Base-by-base conservation (phyloP, 73 alveolate genomes). In the Loxodes magnus region DNA sequence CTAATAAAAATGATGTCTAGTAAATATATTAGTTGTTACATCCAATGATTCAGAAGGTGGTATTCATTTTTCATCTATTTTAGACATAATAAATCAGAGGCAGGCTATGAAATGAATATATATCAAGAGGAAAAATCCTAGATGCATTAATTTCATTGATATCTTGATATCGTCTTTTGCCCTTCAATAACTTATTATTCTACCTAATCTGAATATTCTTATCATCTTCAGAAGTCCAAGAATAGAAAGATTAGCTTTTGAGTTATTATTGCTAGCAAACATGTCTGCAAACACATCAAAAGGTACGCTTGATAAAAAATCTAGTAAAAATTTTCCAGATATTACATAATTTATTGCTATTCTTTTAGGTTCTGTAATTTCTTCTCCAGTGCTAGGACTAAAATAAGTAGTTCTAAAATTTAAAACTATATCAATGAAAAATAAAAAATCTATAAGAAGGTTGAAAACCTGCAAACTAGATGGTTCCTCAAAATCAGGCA, bases 401-500 rank as follows among this genome's bases (percentile, higher is more conserved):
- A 69, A 43, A 30, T 48, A 69, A 21, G 83, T 41, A 7, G 83
- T 59, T 15, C 74, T 22, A 35, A 69, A 69, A 33, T 62, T 69
- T 9, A 69, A 21, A 9, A 69, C 12, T 15, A 69, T 22, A 22
- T 69, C 83, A 21, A 48, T 23, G 23, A 58, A 14, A 27, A 53
- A 69, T 14, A 48, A 20, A 26, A 60, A 3, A 27, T 69, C 75
- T 4, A 69, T 39, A 3, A 16, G 17, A 1, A 36, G 9, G 19
- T 64, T 68, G 4, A 44, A 19, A 0, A 63, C 61, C 26, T 44
- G 9, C 7, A 44, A 38, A 10, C 39, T 24, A 4, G n/a, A 35
- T 35, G 60, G 36, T 19, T 29, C 76, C n/a, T 39, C 34, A 24
- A 62, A 16, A 14, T 23, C 20, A 35, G 38, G 59, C 2, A 26